These are phyloP conservation scores for Ceratobasidium sp. DNA, from an alignment of 1,284 basidiomycete genomes.

Conservation along the genomic window DNA sequence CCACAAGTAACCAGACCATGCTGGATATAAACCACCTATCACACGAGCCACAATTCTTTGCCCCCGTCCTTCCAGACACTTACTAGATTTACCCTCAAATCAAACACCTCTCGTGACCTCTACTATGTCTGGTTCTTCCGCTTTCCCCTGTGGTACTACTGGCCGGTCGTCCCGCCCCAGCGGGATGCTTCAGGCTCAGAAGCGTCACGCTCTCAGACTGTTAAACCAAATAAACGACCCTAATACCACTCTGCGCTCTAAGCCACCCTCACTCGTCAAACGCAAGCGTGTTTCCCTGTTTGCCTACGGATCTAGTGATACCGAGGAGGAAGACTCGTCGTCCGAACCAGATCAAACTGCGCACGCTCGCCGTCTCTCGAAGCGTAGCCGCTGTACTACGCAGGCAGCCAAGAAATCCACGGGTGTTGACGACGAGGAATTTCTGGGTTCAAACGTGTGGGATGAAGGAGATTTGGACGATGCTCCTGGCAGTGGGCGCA, in stretches of 20 bases:
- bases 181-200: not conserved
- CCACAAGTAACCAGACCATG: too few species aligned
- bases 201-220: not conserved
- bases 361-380: not conserved
- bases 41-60: not conserved
- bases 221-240: not conserved
- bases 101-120: too few species aligned
- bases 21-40: not conserved
- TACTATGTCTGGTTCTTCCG: not conserved
- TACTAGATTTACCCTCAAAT: too few species aligned
- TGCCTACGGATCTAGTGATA: not conserved
- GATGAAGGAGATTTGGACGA: not conserved
- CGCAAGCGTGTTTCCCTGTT: not conserved
- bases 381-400: not conserved
- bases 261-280: conserved; percentile 37
- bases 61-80: not conserved
- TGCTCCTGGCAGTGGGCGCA: not conserved
- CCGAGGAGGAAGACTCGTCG: not conserved
- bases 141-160: not conserved
- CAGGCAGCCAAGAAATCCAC: not conserved
- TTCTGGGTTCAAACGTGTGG: not conserved
- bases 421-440: not conserved
- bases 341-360: not conserved
- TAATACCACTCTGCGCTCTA: not conserved
- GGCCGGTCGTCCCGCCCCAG: not conserved